Evolutionary conservation across 768 basidiomycete genomes (phyloP).

Genomic region (Neoboletus magnificus): DNA sequence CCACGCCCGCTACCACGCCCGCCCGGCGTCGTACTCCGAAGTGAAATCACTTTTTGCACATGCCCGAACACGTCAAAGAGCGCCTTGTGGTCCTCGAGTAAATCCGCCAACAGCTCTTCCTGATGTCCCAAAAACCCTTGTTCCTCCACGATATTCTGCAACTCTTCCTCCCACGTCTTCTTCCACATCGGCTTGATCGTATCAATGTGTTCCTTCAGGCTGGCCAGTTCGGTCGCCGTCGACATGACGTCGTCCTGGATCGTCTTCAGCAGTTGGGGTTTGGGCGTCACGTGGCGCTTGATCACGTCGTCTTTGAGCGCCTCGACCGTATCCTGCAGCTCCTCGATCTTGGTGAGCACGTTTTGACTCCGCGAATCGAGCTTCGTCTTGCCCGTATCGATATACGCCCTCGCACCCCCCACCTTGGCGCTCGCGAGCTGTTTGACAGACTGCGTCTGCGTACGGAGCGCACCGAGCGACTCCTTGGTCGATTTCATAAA

Average conservation of each 20-base stretch:
- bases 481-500: conserved; percentile 92
- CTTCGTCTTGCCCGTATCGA: conserved; percentile 88
- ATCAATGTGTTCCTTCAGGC: conserved; percentile 79
- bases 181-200: conserved; percentile 96
- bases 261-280: conserved; percentile 61
- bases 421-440: conserved; percentile 80
- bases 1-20: conserved; percentile 38
- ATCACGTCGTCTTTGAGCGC: conserved; percentile 86
- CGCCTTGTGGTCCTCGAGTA: conserved; percentile 92
- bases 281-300: conserved; percentile 83
- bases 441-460: conserved; percentile 84
- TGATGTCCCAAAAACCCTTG: conserved; percentile 93
- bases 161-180: conserved; percentile 96
- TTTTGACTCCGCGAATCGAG: conserved; percentile 89
- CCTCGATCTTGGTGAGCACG: conserved; percentile 88
- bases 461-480: conserved; percentile 70
- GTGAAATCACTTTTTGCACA: conserved; percentile 82
- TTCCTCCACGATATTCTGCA: conserved; percentile 96
- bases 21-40: conserved; percentile 50
- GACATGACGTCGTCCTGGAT: conserved; percentile 70
- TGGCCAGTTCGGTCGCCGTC: conserved; percentile 66
- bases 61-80: conserved; percentile 82
- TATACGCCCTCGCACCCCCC: conserved; percentile 82
- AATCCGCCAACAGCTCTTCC: conserved; percentile 84
- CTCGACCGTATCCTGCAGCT: conserved; percentile 89